Conservation (phyloP, 345 rosid genomes). For the Garcia nutans region DNA sequence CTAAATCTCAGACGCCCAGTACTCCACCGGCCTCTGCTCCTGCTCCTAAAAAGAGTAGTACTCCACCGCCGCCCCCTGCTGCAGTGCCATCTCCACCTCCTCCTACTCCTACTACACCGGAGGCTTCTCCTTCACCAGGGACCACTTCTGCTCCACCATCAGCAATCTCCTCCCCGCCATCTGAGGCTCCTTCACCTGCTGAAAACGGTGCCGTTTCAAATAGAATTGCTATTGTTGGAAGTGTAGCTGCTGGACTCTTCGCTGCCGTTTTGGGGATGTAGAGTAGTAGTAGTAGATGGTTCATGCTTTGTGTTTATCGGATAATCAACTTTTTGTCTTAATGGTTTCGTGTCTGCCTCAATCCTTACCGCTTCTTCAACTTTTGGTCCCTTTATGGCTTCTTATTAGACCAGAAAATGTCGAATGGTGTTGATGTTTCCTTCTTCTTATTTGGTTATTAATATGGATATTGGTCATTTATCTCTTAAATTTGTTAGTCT, state of each 20-base stretch:
- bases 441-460: too few species aligned
- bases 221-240: constrained; percentile 5
- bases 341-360: too few species aligned
- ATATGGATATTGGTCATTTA: too few species aligned
- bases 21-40: too few species aligned
- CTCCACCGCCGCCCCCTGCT: background rate
- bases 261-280: constrained; percentile 28
- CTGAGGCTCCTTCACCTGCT: constrained; percentile 22
- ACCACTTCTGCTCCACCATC: constrained; percentile 9
- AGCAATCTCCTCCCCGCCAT: constrained; percentile 11
- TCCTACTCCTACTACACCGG: constrained; percentile 6
- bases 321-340: background rate
- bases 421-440: too few species aligned
- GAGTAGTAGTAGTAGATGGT: background rate
- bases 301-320: background rate
- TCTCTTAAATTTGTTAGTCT: too few species aligned
- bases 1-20: too few species aligned
- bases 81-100: constrained; percentile 12
- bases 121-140: constrained; percentile 17
- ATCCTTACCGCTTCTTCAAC: too few species aligned
- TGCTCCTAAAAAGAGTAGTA: too few species aligned
- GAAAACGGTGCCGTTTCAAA: constrained; percentile 14
- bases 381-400: too few species aligned
- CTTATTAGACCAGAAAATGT: too few species aligned
- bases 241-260: constrained; percentile 8